phyloP scores from a whole-genome alignment of 768 basidiomycete genomes.

The Hygrocybe coccinea region DNA sequence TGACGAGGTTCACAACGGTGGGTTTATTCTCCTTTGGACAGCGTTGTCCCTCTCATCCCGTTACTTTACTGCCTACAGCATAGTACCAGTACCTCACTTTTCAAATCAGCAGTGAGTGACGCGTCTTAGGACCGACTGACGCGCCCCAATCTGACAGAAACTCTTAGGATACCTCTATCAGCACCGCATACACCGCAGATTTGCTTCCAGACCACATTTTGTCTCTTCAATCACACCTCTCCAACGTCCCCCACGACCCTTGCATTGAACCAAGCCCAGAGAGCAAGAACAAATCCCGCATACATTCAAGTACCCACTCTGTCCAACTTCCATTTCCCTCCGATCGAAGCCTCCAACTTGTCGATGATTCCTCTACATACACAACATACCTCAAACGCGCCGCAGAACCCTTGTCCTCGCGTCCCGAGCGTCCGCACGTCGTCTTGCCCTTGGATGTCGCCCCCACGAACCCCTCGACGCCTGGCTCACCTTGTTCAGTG shows the following conservation, averaged over 20 bases:
- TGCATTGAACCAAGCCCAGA: not conserved
- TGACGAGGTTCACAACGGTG: conserved; percentile 20
- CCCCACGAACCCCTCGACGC: not conserved
- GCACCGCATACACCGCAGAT: conserved; percentile 17
- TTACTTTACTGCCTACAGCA: not conserved
- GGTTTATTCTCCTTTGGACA: not conserved
- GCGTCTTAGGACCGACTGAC: not conserved
- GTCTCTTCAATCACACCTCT: conserved; percentile 7
- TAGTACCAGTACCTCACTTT: conserved; percentile 5
- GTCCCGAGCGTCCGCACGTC: not conserved
- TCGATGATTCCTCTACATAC: not conserved
- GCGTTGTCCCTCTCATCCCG: not conserved
- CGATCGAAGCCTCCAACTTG: not conserved
- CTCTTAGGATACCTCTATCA: conserved; percentile 17
- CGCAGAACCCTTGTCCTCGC: not conserved
- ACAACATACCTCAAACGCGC: not conserved
- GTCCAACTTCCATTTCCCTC: not conserved
- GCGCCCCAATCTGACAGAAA: not conserved
- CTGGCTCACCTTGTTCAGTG: not conserved
- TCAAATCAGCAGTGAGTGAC: conserved; percentile 17
- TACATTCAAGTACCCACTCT: conserved; percentile 14
- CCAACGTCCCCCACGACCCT: not conserved
- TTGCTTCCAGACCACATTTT: conserved; percentile 13
- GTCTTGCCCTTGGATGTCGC: not conserved
- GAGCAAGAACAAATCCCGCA: conserved; percentile 11